These are phyloP conservation scores for Barnettozyma hawaiiensis DNA, from an alignment of 1,139 yeast species.

Conservation along the genomic window DNA sequence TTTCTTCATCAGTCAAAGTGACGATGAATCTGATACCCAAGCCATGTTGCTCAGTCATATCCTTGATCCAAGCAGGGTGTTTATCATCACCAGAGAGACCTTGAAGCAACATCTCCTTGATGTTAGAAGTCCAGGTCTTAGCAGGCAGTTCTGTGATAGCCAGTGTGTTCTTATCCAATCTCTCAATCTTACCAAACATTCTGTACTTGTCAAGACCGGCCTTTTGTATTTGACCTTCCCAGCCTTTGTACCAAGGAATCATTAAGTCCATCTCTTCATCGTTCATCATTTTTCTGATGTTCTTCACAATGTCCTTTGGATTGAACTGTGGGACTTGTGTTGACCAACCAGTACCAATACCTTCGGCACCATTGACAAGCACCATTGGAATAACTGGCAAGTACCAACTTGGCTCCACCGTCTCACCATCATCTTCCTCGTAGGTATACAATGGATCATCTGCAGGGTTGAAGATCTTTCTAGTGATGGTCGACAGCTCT, in stretches of 20 bases:
- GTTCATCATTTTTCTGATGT: constrained; percentile 66
- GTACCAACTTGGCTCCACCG: constrained; percentile 96
- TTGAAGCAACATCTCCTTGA: constrained; percentile 75
- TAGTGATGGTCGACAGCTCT: constrained; percentile 69
- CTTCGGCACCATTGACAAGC: constrained; percentile 93
- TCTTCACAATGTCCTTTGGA: constrained; percentile 75
- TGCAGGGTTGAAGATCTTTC: constrained; percentile 67
- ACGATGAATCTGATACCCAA: constrained; percentile 74
- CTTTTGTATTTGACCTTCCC: constrained; percentile 79
- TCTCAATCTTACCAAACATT: constrained; percentile 75
- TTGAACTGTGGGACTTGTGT: constrained; percentile 88
- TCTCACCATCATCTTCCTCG: constrained; percentile 86
- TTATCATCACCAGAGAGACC: constrained; percentile 74
- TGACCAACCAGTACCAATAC: constrained; percentile 99
- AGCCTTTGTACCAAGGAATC: constrained; percentile 95
- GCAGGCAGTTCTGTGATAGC: constrained; percentile 94
- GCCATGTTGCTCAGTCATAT: constrained; percentile 92
- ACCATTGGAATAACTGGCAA: constrained; percentile 90
- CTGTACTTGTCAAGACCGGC: constrained; percentile 62
- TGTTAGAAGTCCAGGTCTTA: constrained; percentile 84
- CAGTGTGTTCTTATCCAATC: constrained; percentile 70
- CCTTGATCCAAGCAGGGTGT: constrained; percentile 80
- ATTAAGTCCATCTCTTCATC: constrained; percentile 68
- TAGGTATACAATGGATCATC: constrained; percentile 79
- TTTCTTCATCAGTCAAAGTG: constrained; percentile 69